Conservation (phyloP, 2,329 filamentous ascomycete species). For the Sphaerulina musiva region DNA sequence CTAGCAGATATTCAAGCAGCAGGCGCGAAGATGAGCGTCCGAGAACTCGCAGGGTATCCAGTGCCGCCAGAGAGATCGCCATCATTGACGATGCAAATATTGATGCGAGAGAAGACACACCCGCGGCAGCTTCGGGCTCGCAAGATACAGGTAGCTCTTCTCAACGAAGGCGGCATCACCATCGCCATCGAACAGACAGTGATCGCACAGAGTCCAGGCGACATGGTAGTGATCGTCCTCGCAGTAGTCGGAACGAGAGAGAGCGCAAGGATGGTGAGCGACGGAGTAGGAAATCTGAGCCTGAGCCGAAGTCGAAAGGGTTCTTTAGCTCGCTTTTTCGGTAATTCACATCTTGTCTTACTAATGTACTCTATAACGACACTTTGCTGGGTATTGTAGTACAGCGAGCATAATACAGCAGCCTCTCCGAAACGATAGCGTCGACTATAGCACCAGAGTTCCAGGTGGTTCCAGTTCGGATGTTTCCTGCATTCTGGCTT, state of each 20-base stretch:
- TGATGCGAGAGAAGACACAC: not conserved
- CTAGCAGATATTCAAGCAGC: slow-evolving; percentile 7
- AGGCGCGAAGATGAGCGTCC: slow-evolving; percentile 3
- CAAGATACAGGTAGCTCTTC: slow-evolving; percentile 9
- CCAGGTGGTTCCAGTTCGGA: too few relatives aligned
- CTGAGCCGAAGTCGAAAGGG: slow-evolving; percentile 11
- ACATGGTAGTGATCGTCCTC: slow-evolving; percentile 7
- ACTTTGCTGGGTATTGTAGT: too few relatives aligned
- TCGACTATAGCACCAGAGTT: too few relatives aligned
- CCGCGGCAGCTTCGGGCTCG: slow-evolving; percentile 2
- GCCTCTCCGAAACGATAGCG: too few relatives aligned
- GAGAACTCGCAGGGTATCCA: not conserved
- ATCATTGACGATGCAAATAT: slow-evolving; percentile 5
- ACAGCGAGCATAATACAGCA: too few relatives aligned
- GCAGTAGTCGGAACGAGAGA: slow-evolving; percentile 4
- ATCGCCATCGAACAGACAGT: slow-evolving; percentile 8
- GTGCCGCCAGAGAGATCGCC: slow-evolving; percentile 3
- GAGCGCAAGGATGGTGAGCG: slow-evolving; percentile 9
- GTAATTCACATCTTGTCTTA: not conserved
- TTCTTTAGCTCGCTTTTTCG: slow-evolving; percentile 15
- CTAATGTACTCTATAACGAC: not conserved
- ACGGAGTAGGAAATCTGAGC: slow-evolving; percentile 9
- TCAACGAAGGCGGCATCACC: slow-evolving; percentile 13
- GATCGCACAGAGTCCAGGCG: slow-evolving; percentile 1
- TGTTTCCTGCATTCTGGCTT: too few relatives aligned